Conservation (phyloP, 495 filamentous ascomycete genomes). For the Pyrenopolyporus hunteri region DNA sequence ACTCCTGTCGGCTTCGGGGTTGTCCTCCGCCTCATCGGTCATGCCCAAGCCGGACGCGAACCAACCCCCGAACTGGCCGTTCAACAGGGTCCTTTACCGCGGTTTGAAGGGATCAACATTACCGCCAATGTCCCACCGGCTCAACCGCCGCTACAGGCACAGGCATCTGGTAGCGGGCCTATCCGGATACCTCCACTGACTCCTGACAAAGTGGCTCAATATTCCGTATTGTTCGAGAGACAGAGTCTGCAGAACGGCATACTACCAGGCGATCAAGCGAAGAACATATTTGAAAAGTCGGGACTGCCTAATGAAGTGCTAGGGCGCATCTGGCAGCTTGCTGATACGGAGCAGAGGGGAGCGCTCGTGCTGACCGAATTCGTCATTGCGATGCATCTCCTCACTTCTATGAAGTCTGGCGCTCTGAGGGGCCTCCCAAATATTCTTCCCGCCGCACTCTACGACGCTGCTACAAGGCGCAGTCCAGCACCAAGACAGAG, state of each 20-base stretch:
- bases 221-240: conserved; percentile 83
- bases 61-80: conserved; percentile 75
- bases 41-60: conserved; percentile 84
- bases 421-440: conserved; percentile 78
- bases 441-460: conserved; percentile 82
- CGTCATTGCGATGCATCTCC: conserved; percentile 96
- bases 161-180: conserved; percentile 68
- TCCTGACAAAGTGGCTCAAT: conserved; percentile 87
- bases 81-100: conserved; percentile 83
- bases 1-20: conserved; percentile 90
- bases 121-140: conserved; percentile 45
- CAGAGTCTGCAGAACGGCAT: conserved; percentile 76
- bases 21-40: conserved; percentile 90
- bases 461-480: conserved; percentile 86
- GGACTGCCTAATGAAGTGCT: conserved; percentile 87
- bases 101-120: conserved; percentile 77
- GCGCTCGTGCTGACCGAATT: conserved; percentile 90
- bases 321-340: conserved; percentile 91
- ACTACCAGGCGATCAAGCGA: conserved; percentile 89
- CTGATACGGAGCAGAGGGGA: conserved; percentile 90
- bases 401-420: conserved; percentile 87
- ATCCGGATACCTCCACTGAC: conserved; percentile 90
- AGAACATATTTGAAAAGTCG: conserved; percentile 92
- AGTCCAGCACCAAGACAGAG: conserved; percentile 49
- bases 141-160: conserved; percentile 66